Base-by-base conservation (phyloP, 2,329 filamentous ascomycete species). In the Aspergillus piperis region DNA sequence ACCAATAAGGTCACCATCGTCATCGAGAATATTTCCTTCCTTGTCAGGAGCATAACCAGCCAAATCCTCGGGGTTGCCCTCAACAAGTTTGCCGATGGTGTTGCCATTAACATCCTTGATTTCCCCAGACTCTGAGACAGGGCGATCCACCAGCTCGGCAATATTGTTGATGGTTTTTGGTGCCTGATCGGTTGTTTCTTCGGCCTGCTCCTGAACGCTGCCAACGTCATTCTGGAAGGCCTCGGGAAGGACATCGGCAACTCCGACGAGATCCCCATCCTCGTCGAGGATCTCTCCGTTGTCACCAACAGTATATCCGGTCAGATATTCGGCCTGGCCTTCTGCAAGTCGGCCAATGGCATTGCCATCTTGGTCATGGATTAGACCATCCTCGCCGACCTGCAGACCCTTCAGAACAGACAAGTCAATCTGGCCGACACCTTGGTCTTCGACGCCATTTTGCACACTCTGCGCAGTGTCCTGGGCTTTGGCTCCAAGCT, bases 1-100 rank as follows among this genome's bases (percentile, higher is more conserved):
- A 17, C 78, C 78, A 54, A 80, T 74, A 41, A 72, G 54, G 36
- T 74, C 70, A 3, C 72, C 72, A 3, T 73, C 70, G 15, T 74
- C 69, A 36, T 74, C 72, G 27, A 75, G 17, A 4, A 73, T 71
- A 41, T 74, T 70, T 1, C 72, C 72, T 11, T 73, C 66, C 25
- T 78, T 76, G 7, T 74, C 75, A n/a, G 79, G 68, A 15, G 71
- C 71, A 52, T 77, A 73, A 2, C 77, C 77, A 49, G 75, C 72
- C 7, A 79, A 71, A 53, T 78, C 75, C 41, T 73, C 73, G 0
- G 75, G 68, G 25, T 78, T 73, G 2, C 77, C 77, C 60, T 79
- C 77, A 13, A 74, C 71, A 11, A 79, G 68, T 17, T 73, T 68
- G 36, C 44, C 44, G 11, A 49, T 49, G 7, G 25, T 17, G 21